Base-by-base conservation (phyloP, 306 rosid species). In the Vachellia collinsii region DNA sequence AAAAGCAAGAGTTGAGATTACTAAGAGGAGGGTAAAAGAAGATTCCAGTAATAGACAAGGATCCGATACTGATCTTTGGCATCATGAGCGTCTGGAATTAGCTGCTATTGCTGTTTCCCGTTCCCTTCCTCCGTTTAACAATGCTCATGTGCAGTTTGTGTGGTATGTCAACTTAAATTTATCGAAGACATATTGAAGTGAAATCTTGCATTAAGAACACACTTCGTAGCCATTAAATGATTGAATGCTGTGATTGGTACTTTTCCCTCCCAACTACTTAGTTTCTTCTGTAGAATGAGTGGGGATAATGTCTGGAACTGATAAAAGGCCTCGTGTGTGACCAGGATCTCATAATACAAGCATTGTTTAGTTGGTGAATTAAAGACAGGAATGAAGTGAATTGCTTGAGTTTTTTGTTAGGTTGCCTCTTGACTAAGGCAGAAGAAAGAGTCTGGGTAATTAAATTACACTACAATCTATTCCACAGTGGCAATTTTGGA, bases 31-130 rank as follows among this genome's bases (percentile, higher is more conserved):
- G 73, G 77, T 3, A 25, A 82, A 79, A 81, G 87, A 89, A 80
- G 78, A 77, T 51, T 80, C 89, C 66, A 59, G 16, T 38, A 41
- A 82, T 72, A 76, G 70, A 72, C 86, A 77, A 63, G 88, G 85
- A 78, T 72, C 80, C 65, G 78, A 83, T 75, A 86, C 89, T 70
- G 86, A 85, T 25, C 82, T 84, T 79, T 94, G 99, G 97, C 88
- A 88, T 76, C 90, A 86, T 78, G 90, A 87, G 81, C 85, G 51
- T 81, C 86, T 94, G 67, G 99, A 93, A 70, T 89, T 91, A 72
- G 84, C 88, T 87, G 92, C 95, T 65, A 81, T 91, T 87, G 76
- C 91, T 78, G 77, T 89, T 84, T 90, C 89, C 36, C 82, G 69
- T 78, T 91, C 94, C 77, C 78, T 77, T 62, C 86, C 88, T 72